These are phyloP conservation scores for Casuarina glauca DNA, from an alignment of 306 rosid species.

Conservation along the genomic window DNA sequence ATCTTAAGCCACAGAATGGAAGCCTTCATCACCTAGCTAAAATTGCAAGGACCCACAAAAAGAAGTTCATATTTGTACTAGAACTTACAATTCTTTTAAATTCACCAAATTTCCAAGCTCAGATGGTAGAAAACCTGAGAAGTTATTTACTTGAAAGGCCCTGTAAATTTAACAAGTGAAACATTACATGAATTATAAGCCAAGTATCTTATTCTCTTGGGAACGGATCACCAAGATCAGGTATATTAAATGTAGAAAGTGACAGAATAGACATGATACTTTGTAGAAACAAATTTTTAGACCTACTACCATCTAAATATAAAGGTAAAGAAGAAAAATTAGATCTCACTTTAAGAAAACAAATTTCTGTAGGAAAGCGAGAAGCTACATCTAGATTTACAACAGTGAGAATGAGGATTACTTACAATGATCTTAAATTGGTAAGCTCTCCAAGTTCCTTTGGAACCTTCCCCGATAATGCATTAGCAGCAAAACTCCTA, in stretches of 20 bases:
- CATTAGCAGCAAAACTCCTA: conserved; percentile 59
- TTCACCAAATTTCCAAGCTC: conserved; percentile 65
- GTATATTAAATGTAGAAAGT: not conserved
- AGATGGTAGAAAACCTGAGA: conserved; percentile 70
- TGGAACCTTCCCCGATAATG: conserved; percentile 73
- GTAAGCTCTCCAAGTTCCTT: conserved; percentile 67
- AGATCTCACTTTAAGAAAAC: not conserved
- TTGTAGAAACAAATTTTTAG: not conserved
- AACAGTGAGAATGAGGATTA: conserved; percentile 3
- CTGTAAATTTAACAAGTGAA: conserved; percentile 36
- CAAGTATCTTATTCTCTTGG: not conserved
- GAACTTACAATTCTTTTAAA: conserved; percentile 51
- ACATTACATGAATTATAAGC: not conserved
- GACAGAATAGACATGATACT: not conserved
- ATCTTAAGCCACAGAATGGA: not conserved
- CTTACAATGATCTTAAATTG: conserved; percentile 47
- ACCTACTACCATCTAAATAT: not conserved
- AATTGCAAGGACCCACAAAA: not conserved
- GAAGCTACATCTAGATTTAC: not conserved
- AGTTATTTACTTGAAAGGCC: conserved; percentile 53
- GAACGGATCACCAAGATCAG: not conserved
- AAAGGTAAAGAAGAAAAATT: not conserved
- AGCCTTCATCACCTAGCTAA: not conserved
- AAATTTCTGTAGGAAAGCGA: not conserved
- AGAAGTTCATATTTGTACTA: conserved; percentile 6